Base-by-base conservation (phyloP, 2,329 filamentous ascomycete genomes). In the Epichloe glyceriae region DNA sequence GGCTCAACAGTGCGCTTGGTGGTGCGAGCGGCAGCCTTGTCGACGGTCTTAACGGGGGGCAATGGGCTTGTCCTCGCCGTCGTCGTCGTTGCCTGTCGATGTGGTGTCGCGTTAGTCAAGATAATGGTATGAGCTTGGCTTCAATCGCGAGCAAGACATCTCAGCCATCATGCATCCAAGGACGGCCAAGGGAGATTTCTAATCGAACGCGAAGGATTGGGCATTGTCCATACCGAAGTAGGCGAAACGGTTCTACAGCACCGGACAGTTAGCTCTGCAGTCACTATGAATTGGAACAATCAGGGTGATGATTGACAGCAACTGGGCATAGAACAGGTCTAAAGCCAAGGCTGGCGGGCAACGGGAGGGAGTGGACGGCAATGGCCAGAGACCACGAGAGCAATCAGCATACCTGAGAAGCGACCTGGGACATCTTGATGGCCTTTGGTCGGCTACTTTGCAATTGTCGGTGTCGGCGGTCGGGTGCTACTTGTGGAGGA, bases 31-130 rank as follows among this genome's bases (percentile, higher is more conserved):
- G 76, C 72, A 59, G 82, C 80, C 82, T 93, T 95, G 71, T 95
- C 88, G 67, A 93, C 80, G 69, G 87, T 86, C 81, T 88, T 93
- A 64, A 87, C 83, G 64, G 89, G 89, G 90, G 68, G 85, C 84
- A 64, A 84, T 82, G 73, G 83, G 82, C 73, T 91, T 88, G 68
- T 72, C 72, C 67, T 80, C 79, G 65, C 75, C 77, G 65, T 68
- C 67, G 54, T 75, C 74, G 69, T 80, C 78, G 69, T 79, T 79
- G 69, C 80, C 80, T 80, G 59, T 45, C 46, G 15, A 33, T 30
- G 26, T 19, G 39, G 52, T 37, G 35, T 12, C 37, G 26, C 17
- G 54, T 60, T 52, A 58, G 55, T 51, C 15, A 15, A 12, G 39
- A 2, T 17, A 15, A 45, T 43, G 14, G 11, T 4, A 14, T 49